Base-by-base conservation (phyloP, 192 early-diverging fungal species). In the Endogone sp. region DNA sequence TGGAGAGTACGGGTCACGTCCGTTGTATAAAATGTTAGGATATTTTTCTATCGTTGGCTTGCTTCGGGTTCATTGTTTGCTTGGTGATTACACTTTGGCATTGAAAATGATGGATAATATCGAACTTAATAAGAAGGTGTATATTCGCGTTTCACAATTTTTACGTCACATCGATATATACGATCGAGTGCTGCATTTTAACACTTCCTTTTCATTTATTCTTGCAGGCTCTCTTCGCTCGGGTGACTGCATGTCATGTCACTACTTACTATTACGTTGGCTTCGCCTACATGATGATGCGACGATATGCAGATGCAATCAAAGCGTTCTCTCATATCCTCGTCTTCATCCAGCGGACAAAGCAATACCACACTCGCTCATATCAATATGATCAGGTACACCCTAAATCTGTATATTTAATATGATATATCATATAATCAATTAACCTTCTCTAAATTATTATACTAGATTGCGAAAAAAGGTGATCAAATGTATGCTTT, bases 221-320 rank as follows among this genome's bases (percentile, higher is more conserved):
- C n/a, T n/a, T n/a, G n/a, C n/a, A 90, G 79, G 94, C 92, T 24
- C 87, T 97, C 66, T 97, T 95, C 82, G 90, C 95, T 22, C 88
- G 96, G 31, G 95, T 98, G 4, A 95, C 94, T n/a, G 94, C 94
- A 3, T 96, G 96, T 85, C 94, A 98, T 73, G 94, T 98, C 30
- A 95, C 95, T 22, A 93, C 94, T 10, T 97, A 93, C 86, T 98
- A 98, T 84, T 96, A 97, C 80, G 92, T 96, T 31, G 96, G 94
- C 54, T 97, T 98, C 75, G 88, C 94, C 30, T 98, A 97, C 85
- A 89, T 96, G 92, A 98, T 98, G 96, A 93, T 97, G 94, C 84
- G 94, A 58, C 85, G 96, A 70, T 98, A 96, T 73, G 88, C 94
- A 49, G 96, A 98, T 73, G 96, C 96, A 61, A 94, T 95, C 82